Evolutionary conservation across 148 eudicot genomes (phyloP), one percentile per base, ranked within the genome.

Genomic region (Simmondsia chinensis): DNA sequence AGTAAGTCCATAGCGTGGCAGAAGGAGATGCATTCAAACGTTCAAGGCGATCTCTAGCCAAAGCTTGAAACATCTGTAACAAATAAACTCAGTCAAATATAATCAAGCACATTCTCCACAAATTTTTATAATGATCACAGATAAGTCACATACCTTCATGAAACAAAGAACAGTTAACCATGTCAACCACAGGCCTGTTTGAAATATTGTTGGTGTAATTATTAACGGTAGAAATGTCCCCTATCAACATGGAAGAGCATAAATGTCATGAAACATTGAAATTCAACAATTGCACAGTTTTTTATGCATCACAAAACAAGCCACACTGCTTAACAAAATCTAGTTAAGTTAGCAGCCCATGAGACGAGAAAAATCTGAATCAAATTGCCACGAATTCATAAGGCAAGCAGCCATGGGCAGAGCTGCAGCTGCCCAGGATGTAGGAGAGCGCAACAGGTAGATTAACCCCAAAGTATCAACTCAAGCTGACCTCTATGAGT

Each of bases 21-120:
- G 94, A 91, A 70, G 97, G 97, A 74, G 95, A 85, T 17, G 95
- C 88, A 64, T 91, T 91, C 71, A 91, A 49, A n/a, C 97, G 85
- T 47, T 91, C 97, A 57, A 91, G 97, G 43, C 95, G 80, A 52
- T 91, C 97, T 68, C 97, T 76, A 45, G 94, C 95, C 65, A 91
- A 72, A 50, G 95, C 97, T 91, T 91, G 95, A 68, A 91, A 91
- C 97, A 91, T 91, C 97, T 91, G 62, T 39, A 52, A 52, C 12
- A 24, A 36, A 54, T 39, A 18, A 41, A 39, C 17, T 17, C 56
- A 31, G 31, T 54, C 33, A 57, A 38, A 40, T n/a, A 44, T 38
- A 48, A 17, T 10, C 11, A 45, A 28, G 42, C 25, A n/a, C n/a
- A n/a, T n/a, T n/a, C n/a, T n/a, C n/a, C n/a, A n/a, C n/a, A n/a